Conservation (phyloP, 2,329 filamentous ascomycete species). For the Phaeosphaeria sp. region DNA sequence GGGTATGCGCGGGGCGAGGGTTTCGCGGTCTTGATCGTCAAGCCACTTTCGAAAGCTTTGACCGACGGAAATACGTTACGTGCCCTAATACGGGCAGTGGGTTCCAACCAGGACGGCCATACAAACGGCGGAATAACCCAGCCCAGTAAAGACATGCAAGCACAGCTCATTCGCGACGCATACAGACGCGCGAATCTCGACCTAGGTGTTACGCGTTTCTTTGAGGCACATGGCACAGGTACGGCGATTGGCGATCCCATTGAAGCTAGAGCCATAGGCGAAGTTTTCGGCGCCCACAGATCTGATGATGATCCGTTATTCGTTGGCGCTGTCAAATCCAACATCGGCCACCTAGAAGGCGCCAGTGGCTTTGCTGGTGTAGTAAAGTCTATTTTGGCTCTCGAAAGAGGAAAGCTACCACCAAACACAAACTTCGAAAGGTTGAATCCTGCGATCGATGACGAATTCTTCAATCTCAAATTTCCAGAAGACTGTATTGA, state of each 20-base stretch:
- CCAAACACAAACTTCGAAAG: not conserved
- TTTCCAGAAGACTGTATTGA: not conserved
- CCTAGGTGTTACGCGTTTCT: not conserved
- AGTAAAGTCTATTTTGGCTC: slow-evolving; percentile 21
- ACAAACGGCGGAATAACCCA: slow-evolving; percentile 13
- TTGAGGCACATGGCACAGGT: slow-evolving; percentile 51
- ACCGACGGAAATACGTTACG: slow-evolving; percentile 20
- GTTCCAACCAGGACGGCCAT: slow-evolving; percentile 21
- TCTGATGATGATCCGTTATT: slow-evolving; percentile 45
- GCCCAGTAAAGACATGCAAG: slow-evolving; percentile 54
- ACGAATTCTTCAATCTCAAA: not conserved
- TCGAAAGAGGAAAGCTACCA: not conserved
- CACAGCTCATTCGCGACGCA: slow-evolving; percentile 5
- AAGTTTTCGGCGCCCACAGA: slow-evolving; percentile 4
- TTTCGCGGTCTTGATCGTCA: slow-evolving; percentile 33
- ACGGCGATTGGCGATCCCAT: slow-evolving; percentile 53
- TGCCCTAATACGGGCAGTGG: slow-evolving; percentile 37
- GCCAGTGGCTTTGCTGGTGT: slow-evolving; percentile 45
- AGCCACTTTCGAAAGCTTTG: slow-evolving; percentile 32
- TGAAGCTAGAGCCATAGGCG: slow-evolving; percentile 16
- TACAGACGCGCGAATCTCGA: slow-evolving; percentile 1
- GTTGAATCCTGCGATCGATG: not conserved
- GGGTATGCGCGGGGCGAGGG: slow-evolving; percentile 43
- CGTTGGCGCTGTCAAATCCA: slow-evolving; percentile 24
- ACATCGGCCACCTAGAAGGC: slow-evolving; percentile 48